A percentile compares a stretch with the other conserved stretches of the same genome.
Evolutionary conservation across 805 yeast species (phyloP).

Genomic region (Yamadazyma olivae): DNA sequence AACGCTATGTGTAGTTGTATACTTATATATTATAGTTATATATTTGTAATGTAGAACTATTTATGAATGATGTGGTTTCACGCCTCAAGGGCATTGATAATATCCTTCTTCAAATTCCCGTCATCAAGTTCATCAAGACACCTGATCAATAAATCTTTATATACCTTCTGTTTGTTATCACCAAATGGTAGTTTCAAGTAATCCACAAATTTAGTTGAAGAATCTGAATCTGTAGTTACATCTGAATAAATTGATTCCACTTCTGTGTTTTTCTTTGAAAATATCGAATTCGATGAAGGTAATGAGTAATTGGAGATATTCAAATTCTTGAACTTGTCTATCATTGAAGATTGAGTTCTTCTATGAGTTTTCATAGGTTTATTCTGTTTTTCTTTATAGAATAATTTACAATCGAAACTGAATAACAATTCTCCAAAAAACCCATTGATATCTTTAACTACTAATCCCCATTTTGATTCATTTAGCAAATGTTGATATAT

Average conservation of each 20-base stretch:
- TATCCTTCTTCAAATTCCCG: conserved; percentile 8
- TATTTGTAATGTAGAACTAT: too few relatives aligned
- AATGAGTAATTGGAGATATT: conserved; percentile 14
- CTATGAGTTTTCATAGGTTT: conserved; percentile 14
- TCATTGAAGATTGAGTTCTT: conserved; percentile 18
- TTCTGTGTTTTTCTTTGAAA: conserved; percentile 13
- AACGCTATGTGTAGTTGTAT: too few relatives aligned
- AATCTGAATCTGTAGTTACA: conserved; percentile 7
- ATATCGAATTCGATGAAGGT: conserved; percentile 10
- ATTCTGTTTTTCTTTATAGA: background rate
- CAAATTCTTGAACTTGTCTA: conserved; percentile 28
- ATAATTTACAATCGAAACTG: conserved; percentile 33
- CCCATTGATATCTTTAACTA: conserved; percentile 28
- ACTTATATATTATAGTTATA: too few relatives aligned
- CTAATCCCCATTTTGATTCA: conserved; percentile 43
- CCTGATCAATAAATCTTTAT: conserved; percentile 9
- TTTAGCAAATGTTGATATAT: conserved; percentile 41
- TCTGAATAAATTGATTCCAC: conserved; percentile 30
- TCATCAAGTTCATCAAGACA: conserved; percentile 9
- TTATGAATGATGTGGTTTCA: too few relatives aligned
- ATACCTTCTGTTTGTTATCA: conserved; percentile 5
- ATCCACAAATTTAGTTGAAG: conserved; percentile 6
- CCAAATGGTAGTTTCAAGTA: conserved; percentile 10
- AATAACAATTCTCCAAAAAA: conserved; percentile 38
- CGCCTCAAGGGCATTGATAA: too few relatives aligned